A percentile compares a stretch with the other conserved stretches of the same genome.
These are phyloP conservation scores for Thraustotheca clavata DNA, from an alignment of 352 stramenopile genomes.

Conservation along the genomic window DNA sequence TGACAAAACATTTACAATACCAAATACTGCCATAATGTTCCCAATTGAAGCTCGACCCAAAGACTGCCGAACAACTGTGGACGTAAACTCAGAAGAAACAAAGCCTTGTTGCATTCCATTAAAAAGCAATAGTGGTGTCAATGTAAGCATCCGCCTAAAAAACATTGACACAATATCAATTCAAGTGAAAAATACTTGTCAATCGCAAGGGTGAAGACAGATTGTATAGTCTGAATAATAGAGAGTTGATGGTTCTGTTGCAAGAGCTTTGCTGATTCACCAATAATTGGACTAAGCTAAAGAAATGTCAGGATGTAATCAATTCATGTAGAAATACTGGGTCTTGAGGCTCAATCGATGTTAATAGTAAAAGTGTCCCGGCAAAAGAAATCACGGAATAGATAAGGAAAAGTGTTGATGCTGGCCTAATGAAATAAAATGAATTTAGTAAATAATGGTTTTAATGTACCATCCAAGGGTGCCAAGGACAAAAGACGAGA, in stretches of 20 bases:
- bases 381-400: neutral
- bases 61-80: constrained; percentile 4
- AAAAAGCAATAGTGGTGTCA: constrained; percentile 2
- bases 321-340: neutral
- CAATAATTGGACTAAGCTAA: neutral
- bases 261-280: neutral
- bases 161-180: neutral
- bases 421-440: neutral
- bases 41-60: constrained; percentile 2
- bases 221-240: neutral
- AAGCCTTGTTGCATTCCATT: constrained; percentile 18
- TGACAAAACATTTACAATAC: neutral
- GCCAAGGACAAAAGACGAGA: constrained; percentile 2
- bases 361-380: neutral
- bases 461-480: constrained; percentile 1
- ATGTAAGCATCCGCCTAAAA: constrained; percentile 5
- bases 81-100: constrained; percentile 9
- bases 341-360: neutral
- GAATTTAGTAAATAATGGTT: neutral
- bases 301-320: neutral
- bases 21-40: neutral
- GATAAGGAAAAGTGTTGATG: neutral
- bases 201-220: neutral
- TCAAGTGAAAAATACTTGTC: neutral
- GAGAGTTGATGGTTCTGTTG: neutral